Base-by-base conservation (phyloP, 2,329 filamentous ascomycete genomes). In the Aureobasidium musti region DNA sequence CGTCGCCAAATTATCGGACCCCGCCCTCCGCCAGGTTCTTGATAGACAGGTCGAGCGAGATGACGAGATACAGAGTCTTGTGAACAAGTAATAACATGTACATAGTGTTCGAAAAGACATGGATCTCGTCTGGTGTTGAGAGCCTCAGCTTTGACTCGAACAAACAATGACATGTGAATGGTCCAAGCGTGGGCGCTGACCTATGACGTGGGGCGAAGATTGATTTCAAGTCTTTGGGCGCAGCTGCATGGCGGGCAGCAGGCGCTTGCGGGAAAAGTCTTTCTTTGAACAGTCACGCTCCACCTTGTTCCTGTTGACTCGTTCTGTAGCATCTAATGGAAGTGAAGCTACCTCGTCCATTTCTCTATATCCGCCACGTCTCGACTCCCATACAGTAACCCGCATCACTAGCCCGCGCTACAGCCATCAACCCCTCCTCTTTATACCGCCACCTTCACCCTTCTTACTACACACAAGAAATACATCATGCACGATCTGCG, bases 1-100 rank as follows among this genome's bases (percentile, higher is more conserved):
- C 82, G 89, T 74, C 84, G 91, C 74, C 90, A 91, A 80, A 92
- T 94, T 76, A 87, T 91, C n/a, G 91, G 91, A 13, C 90, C 90
- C 0, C 82, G 90, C 74, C 89, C 90, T 56, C 80, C 89, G 71
- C 67, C 64, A 64, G 26, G 39, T 11, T 63, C 59, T 5, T 50
- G 23, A 49, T n/a, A 13, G 4, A 33, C 23, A 23, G 8, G 57
- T 5, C 4, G n/a, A 37, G 30, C 10, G 47, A n/a, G 39, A 13
- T 5, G 54, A 61, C n/a, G 57, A 41, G n/a, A 37, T 19, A 30
- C 17, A 49, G 11, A 49, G 41, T 50, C 57, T 50, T 39, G 39
- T 14, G 59, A 35, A 63, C 45, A 52, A 39, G n/a, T 52, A 52
- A 63, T 63, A 28, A 37, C 23, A 21, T 63, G 59, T 52, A 63